A percentile compares a stretch with the other conserved stretches of the same genome.
phyloP scores from a whole-genome alignment of 352 stramenopile species.

The Pythium biforme region DNA sequence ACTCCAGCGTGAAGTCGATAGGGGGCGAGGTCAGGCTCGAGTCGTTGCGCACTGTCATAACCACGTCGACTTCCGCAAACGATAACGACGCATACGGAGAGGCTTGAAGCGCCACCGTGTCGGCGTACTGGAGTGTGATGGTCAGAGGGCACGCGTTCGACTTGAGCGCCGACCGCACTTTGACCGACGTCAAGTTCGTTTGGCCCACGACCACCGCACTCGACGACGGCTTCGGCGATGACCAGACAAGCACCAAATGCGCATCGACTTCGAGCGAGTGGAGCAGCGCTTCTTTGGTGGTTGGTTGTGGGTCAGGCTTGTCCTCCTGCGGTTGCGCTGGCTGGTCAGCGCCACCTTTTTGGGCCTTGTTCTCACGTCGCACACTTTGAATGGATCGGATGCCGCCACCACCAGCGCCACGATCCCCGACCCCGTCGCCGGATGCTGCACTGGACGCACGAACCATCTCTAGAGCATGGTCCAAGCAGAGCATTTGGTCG shows the following conservation, averaged over 20 bases:
- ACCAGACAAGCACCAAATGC: constrained; percentile 73
- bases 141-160: constrained; percentile 59
- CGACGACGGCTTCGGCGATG: constrained; percentile 28
- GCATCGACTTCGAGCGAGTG: constrained; percentile 49
- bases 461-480: constrained; percentile 57
- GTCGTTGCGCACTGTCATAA: constrained; percentile 76
- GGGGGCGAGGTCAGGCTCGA: constrained; percentile 42
- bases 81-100: constrained; percentile 7
- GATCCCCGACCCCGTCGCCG: constrained; percentile 20
- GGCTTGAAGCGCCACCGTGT: constrained; percentile 34
- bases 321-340: background rate
- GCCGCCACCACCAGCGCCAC: constrained; percentile 38
- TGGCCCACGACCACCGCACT: constrained; percentile 49
- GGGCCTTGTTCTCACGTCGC: constrained; percentile 78
- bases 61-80: constrained; percentile 69
- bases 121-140: constrained; percentile 61
- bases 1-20: constrained; percentile 77
- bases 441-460: constrained; percentile 19
- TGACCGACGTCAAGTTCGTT: constrained; percentile 58
- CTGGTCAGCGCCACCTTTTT: constrained; percentile 33
- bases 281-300: constrained; percentile 54
- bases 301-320: constrained; percentile 49
- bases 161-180: constrained; percentile 49
- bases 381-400: constrained; percentile 88
- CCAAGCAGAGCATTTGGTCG: constrained; percentile 73